A percentile compares a stretch with the other conserved stretches of the same genome.
These are phyloP conservation scores for Galerina sulciceps DNA, from an alignment of 768 basidiomycete genomes.

Conservation along the genomic window DNA sequence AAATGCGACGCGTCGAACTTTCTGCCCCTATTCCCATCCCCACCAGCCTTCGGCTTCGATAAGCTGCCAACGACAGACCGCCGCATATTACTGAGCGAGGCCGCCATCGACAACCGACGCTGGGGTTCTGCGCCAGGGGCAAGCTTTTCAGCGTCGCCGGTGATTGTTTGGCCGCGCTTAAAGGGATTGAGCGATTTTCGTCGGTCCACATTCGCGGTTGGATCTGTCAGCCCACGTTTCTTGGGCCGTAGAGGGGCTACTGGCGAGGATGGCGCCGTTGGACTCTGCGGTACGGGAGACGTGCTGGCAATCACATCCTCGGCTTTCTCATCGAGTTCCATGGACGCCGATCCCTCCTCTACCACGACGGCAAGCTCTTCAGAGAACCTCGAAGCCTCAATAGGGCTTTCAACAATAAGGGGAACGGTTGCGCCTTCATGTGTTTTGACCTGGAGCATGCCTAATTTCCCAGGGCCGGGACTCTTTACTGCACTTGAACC, in stretches of 20 bases:
- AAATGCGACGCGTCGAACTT: constrained; percentile 36
- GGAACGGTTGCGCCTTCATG: constrained; percentile 24
- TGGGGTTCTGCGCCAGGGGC: background rate
- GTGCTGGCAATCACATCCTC: background rate
- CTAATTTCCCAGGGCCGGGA: constrained; percentile 19
- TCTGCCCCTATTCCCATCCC: constrained; percentile 21
- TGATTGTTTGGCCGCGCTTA: constrained; percentile 32
- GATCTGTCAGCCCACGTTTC: constrained; percentile 17
- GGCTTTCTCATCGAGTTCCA: background rate
- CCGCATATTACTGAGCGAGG: constrained; percentile 45
- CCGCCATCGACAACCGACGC: constrained; percentile 33
- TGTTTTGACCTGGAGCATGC: constrained; percentile 21
- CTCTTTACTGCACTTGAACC: background rate
- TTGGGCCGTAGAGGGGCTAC: background rate
- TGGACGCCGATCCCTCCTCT: constrained; percentile 11
- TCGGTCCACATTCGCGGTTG: constrained; percentile 17
- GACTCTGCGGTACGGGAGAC: background rate
- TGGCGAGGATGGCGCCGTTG: background rate
- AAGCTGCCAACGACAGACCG: constrained; percentile 47
- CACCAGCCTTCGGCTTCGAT: constrained; percentile 24
- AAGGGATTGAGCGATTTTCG: constrained; percentile 42
- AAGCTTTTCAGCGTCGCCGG: constrained; percentile 16
- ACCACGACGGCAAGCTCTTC: constrained; percentile 13
- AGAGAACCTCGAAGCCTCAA: constrained; percentile 27
- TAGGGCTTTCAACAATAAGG: constrained; percentile 42